Evolutionary conservation across 2,329 filamentous ascomycete genomes (phyloP).

Genomic region (Tolypocladium pustulatum): DNA sequence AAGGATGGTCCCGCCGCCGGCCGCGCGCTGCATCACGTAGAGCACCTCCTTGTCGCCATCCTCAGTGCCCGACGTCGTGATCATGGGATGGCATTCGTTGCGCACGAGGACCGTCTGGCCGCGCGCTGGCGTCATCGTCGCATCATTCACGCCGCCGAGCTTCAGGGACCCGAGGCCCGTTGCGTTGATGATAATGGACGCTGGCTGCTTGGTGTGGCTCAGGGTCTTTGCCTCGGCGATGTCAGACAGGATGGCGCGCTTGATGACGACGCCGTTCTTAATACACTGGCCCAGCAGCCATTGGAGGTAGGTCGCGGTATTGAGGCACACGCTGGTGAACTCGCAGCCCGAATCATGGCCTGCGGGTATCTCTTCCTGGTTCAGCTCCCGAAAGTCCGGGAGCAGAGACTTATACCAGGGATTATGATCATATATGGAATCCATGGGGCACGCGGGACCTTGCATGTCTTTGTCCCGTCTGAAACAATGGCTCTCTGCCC

Average conservation of each 20-base stretch:
- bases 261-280: conserved; percentile 58
- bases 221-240: conserved; percentile 53
- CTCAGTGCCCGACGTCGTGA: conserved; percentile 59
- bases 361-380: conserved; percentile 44
- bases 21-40: conserved; percentile 77
- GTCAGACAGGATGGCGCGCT: conserved; percentile 55
- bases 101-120: conserved; percentile 79
- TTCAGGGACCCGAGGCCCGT: conserved; percentile 67
- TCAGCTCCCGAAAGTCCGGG: conserved; percentile 57
- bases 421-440: conserved; percentile 52
- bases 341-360: conserved; percentile 62
- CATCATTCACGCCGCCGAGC: conserved; percentile 74
- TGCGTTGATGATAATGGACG: conserved; percentile 71
- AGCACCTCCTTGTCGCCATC: conserved; percentile 61
- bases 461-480: conserved; percentile 52
- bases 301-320: conserved; percentile 76
- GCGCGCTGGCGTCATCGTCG: conserved; percentile 60
- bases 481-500: conserved; percentile 35
- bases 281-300: conserved; percentile 77
- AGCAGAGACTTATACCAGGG: conserved; percentile 68
- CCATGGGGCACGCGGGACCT: conserved; percentile 30
- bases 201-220: conserved; percentile 41
- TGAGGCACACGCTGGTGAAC: conserved; percentile 85
- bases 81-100: conserved; percentile 65
- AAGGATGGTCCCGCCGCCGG: conserved; percentile 70